phyloP scores from a whole-genome alignment of 2,329 filamentous ascomycete species.

The Aureobasidium sp. region DNA sequence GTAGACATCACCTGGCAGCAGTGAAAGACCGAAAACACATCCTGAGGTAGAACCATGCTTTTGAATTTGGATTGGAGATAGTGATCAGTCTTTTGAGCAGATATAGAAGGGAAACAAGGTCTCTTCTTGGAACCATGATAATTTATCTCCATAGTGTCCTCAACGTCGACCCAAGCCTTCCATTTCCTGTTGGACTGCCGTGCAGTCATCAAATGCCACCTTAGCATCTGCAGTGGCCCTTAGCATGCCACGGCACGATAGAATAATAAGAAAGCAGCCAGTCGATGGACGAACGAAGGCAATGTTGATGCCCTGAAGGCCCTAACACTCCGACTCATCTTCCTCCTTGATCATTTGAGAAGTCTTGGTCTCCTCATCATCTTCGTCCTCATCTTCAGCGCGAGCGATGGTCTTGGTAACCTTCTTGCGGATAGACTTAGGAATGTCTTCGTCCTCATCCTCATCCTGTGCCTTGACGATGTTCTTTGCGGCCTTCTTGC shows the following conservation, averaged over 20 bases:
- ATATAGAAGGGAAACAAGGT: not conserved
- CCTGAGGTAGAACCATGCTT: too few species aligned
- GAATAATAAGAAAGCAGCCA: not conserved
- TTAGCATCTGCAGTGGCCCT: not conserved
- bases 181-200: not conserved
- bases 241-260: not conserved
- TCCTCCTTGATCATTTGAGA: not conserved
- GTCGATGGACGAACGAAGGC: not conserved
- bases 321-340: not conserved
- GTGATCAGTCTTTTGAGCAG: not conserved
- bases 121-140: not conserved
- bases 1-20: not conserved
- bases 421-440: not conserved
- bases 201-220: not conserved
- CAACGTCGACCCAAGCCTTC: not conserved
- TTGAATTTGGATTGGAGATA: too few species aligned
- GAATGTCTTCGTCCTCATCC: not conserved
- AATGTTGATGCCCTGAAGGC: not conserved
- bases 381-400: not conserved
- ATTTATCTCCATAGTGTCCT: not conserved
- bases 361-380: not conserved
- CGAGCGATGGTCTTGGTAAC: not conserved
- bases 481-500: constrained; percentile 6
- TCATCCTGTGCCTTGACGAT: not conserved
- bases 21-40: not conserved